Evolutionary conservation across 257 asterid genomes (phyloP).

Genomic region (Scutellaria barbata): DNA sequence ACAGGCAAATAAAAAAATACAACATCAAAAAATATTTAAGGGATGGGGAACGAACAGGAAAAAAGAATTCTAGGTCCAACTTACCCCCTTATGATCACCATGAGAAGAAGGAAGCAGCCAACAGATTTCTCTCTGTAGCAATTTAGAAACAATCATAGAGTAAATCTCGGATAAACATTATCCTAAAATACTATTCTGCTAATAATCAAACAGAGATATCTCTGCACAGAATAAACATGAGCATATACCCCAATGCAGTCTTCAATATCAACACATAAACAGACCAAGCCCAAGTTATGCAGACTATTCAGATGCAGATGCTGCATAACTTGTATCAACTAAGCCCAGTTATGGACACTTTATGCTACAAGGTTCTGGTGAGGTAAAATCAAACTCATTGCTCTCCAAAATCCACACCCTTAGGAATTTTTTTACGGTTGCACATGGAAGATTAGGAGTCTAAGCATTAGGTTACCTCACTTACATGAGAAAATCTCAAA

Average conservation of each 20-base stretch:
- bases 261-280: neutral
- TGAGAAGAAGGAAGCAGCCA: constrained; percentile 88
- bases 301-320: constrained; percentile 14
- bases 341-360: constrained; percentile 1
- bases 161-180: constrained; percentile 26
- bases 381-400: constrained; percentile 20
- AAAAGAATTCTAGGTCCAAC: constrained; percentile 41
- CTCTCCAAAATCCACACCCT: constrained; percentile 1
- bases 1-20: neutral
- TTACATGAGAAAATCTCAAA: constrained; percentile 7
- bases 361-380: constrained; percentile 5
- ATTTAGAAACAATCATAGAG: constrained; percentile 30
- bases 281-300: no score
- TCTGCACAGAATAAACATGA: constrained; percentile 19
- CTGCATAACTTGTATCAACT: neutral
- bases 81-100: constrained; percentile 89
- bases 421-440: neutral
- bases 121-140: constrained; percentile 81
- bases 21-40: constrained; percentile 15
- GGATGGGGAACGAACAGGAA: neutral
- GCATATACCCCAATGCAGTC: constrained; percentile 23
- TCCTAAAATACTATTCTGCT: neutral
- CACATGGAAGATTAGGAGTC: constrained; percentile 5
- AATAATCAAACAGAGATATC: neutral
- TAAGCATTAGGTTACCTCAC: constrained; percentile 6